A percentile compares a stretch with the other conserved stretches of the same genome.
Conservation (phyloP, 768 basidiomycete species). For the Naganishia onofrii region DNA sequence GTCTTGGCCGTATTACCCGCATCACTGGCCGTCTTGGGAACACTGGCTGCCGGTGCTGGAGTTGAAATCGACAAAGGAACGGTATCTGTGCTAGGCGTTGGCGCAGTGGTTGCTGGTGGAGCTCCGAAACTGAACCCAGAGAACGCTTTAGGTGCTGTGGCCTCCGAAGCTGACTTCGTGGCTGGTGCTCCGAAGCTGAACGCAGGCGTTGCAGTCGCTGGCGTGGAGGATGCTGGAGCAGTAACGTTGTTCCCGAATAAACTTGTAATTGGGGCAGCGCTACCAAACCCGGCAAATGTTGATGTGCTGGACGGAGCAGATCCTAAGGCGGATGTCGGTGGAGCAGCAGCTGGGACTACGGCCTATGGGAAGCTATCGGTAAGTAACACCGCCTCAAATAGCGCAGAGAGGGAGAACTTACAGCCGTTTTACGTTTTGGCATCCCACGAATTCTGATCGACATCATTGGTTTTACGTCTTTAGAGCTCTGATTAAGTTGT, state of each 20-base stretch:
- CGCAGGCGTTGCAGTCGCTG: not conserved
- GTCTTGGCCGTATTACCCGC: not conserved
- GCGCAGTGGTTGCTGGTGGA: slow-evolving; percentile 10
- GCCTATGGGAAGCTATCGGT: not conserved
- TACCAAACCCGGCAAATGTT: not conserved
- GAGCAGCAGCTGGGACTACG: slow-evolving; percentile 17
- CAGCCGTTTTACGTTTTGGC: slow-evolving; percentile 43
- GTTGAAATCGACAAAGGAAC: slow-evolving; percentile 12
- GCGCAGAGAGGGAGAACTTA: not conserved
- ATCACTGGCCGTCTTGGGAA: not conserved
- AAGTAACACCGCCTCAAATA: not conserved
- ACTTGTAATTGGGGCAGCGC: slow-evolving; percentile 1
- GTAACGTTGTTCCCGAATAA: not conserved
- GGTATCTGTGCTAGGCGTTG: not conserved
- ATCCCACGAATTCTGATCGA: slow-evolving; percentile 41
- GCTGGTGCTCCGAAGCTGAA: slow-evolving; percentile 24
- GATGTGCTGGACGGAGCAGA: slow-evolving; percentile 11
- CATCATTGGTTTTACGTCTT: not conserved
- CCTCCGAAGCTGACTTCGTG: slow-evolving; percentile 6
- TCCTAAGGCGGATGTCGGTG: slow-evolving; percentile 18
- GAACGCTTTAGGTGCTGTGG: slow-evolving; percentile 29
- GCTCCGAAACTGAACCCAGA: slow-evolving; percentile 40
- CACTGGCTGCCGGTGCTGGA: not conserved
- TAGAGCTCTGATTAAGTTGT: not conserved
- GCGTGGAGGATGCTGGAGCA: not conserved